Evolutionary conservation across 176 grass and related monocot species (phyloP), one percentile per base, ranked within the genome.

Genomic region (Triticum urartu): DNA sequence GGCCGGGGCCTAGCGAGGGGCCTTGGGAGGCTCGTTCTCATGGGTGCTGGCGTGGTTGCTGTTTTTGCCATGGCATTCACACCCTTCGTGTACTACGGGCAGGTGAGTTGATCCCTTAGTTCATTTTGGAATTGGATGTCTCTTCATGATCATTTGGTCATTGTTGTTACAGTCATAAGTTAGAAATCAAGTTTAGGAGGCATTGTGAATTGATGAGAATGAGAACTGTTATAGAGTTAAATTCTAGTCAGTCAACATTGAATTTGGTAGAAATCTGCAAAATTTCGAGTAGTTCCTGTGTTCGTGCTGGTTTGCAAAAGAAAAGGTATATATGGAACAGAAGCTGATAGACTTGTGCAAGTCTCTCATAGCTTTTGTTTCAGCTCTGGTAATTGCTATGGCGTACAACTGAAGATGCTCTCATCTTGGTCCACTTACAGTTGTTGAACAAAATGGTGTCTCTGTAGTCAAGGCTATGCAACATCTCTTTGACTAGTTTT

Each of bases 11-110:
- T 88, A 6, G 35, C 88, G 10, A 91, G 80, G 88, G 93, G 90
- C 66, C 62, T 89, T 5, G 64, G 84, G 52, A 89, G 87, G 76
- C 81, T 98, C 43, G 12, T 91, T 36, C 65, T 86, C 70, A 92
- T 95, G 90, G 90, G 97, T 0, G 47, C 79, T 20, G 87, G 33
- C n/a, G 94, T 98, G 56, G 79, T 77, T 86, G 77, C 67, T 54
- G 87, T 98, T 58, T 98, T 98, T 12, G 83, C 85, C 0, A 83
- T 38, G 54, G 89, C 93, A 5, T 95, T 98, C 78, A 90, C 66
- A 9, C 94, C 97, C 64, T 98, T 95, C 56, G 47, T 93, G 20
- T 98, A 94, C 86, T 86, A 94, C 40, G 92, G 96, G 24, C 96
- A 95, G 86, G 96, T 98, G 83, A 86, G 20, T 68, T 72, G 38